phyloP scores from a whole-genome alignment of 2,329 filamentous ascomycete genomes.

The Dactylellina drechsleri region DNA sequence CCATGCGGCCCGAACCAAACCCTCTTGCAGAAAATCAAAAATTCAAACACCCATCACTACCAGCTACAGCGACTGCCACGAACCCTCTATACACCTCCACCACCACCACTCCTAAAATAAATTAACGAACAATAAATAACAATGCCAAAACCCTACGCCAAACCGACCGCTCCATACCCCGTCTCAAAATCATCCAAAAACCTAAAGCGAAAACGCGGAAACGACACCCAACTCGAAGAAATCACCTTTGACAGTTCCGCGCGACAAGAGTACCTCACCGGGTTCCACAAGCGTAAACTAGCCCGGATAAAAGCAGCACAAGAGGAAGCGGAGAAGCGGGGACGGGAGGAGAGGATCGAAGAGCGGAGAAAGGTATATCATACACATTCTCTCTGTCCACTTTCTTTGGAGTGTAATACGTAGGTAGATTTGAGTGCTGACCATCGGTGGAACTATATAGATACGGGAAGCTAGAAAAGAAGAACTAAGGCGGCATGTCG shows the following conservation, averaged over 20 bases:
- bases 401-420: neutral
- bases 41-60: neutral
- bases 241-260: conserved; percentile 84
- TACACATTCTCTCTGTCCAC: neutral
- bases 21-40: conserved; percentile 36
- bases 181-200: conserved; percentile 69
- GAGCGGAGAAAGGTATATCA: conserved; percentile 76
- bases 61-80: neutral
- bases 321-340: conserved; percentile 79
- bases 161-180: conserved; percentile 17
- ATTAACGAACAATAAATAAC: neutral
- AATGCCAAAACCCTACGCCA: conserved; percentile 53
- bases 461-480: conserved; percentile 82
- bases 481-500: conserved; percentile 83
- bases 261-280: conserved; percentile 87
- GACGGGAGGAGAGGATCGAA: conserved; percentile 78
- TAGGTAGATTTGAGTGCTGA: neutral
- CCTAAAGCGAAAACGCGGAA: conserved; percentile 67
- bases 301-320: conserved; percentile 81
- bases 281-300: conserved; percentile 92
- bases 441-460: conserved; percentile 64
- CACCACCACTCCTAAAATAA: neutral
- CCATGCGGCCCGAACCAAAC: conserved; percentile 2
- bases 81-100: neutral
- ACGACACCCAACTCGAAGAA: conserved; percentile 73